Base-by-base conservation (phyloP, 129 eudicot species). In the Artemisia argyi region DNA sequence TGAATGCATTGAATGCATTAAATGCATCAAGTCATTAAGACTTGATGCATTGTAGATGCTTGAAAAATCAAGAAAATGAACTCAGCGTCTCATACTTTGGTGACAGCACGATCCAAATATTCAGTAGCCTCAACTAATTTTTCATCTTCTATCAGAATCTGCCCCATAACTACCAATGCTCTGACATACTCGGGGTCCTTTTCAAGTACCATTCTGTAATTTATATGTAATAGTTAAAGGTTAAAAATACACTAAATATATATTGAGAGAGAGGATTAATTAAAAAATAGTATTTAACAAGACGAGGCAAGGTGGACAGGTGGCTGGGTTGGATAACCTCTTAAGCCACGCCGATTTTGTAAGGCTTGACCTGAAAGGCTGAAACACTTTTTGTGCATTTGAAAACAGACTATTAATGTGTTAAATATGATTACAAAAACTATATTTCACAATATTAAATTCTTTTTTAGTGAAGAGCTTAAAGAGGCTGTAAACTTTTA, bases 161-260 rank as follows among this genome's bases (percentile, higher is more conserved):
- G 91, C 51, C 96, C 97, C 89, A 86, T 67, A 39, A 83, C 59
- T 15, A 84, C 71, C 81, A 92, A 72, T 63, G 91, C 96, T 82
- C 85, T 81, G 11, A 78, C 91, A 63, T 83, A 59, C 67, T 86
- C 96, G 14, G 91, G 94, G 69, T 88, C 96, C 80, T 86, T 92
- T 49, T 79, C 83, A 55, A 92, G 87, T 61, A 89, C 88, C 71
- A 84, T 53, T 75, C 97, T 89, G 88, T 56, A 86, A 80, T 39
- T 67, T 54, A 69, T 28, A 61, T 19, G 26, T 61, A 69, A 56
- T 9, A 56, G 20, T 46, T 49, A 55, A 18, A 49, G 22, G 58
- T 26, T 54, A 63, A 57, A 20, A 55, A 64, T 55, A 62, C 57
- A 67, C 20, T 66, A 35, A 9, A 47, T 16, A 32, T 15, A 32